phyloP scores from a whole-genome alignment of 1,284 basidiomycete species.

The Apiotrichum laibachii region DNA sequence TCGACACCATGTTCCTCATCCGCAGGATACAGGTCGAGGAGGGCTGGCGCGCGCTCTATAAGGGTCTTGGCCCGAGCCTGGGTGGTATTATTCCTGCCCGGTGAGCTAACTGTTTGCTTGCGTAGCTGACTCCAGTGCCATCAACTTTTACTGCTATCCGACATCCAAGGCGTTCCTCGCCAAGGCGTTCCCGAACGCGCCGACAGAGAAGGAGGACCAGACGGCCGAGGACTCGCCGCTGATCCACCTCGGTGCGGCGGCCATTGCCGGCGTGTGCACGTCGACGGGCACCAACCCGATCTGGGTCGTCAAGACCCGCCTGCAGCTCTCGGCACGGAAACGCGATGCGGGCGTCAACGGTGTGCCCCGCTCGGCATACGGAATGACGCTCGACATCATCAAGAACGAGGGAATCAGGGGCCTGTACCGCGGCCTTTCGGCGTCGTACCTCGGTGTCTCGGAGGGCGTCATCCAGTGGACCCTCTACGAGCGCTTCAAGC shows the following conservation, averaged over 20 bases:
- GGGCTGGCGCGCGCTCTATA: constrained; percentile 85
- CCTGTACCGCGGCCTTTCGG: constrained; percentile 92
- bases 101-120: constrained; percentile 39
- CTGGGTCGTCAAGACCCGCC: constrained; percentile 94
- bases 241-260: constrained; percentile 83
- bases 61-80: constrained; percentile 88
- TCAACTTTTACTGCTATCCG: constrained; percentile 98
- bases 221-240: constrained; percentile 74
- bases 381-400: constrained; percentile 70
- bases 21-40: constrained; percentile 86
- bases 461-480: constrained; percentile 99
- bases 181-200: constrained; percentile 60
- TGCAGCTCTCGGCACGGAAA: constrained; percentile 61
- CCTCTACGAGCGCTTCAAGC: constrained; percentile 69
- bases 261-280: constrained; percentile 74
- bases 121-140: constrained; percentile 55
- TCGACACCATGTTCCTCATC: constrained; percentile 88
- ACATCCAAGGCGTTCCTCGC: constrained; percentile 93
- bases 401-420: constrained; percentile 79
- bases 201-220: constrained; percentile 56
- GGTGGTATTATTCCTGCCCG: constrained; percentile 93
- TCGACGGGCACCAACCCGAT: constrained; percentile 96
- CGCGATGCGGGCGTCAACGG: constrained; percentile 16
- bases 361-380: constrained; percentile 46
- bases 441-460: constrained; percentile 91